Conservation (phyloP, 1,139 yeast genomes). For the Kodamaea fungicola region DNA sequence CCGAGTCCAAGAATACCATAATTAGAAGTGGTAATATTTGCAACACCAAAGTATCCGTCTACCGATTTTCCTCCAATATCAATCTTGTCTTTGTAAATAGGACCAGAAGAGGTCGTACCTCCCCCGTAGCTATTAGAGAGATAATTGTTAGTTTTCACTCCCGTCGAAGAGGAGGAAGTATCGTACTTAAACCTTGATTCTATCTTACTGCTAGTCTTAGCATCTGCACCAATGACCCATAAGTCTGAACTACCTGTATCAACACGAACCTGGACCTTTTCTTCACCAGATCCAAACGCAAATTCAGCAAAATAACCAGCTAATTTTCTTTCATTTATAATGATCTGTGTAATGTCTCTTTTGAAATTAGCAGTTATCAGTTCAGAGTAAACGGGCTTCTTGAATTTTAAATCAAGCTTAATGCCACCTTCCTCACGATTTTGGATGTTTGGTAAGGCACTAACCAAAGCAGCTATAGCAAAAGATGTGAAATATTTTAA, state of each 20-base stretch:
- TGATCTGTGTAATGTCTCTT: no score
- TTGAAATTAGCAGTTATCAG: no score
- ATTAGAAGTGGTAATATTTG: conserved; percentile 8
- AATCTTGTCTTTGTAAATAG: conserved; percentile 16
- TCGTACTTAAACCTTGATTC: conserved; percentile 5
- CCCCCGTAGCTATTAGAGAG: conserved; percentile 17
- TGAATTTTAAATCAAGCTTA: no score
- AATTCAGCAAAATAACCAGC: neutral
- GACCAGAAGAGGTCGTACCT: conserved; percentile 12
- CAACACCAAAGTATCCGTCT: conserved; percentile 18
- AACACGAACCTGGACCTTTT: neutral
- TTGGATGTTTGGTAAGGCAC: no score
- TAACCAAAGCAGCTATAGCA: no score
- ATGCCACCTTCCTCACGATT: no score
- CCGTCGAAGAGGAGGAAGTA: conserved; percentile 8
- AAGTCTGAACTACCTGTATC: neutral
- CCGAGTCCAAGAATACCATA: conserved; percentile 23
- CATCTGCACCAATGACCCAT: neutral
- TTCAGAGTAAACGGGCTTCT: no score
- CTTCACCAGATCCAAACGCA: neutral
- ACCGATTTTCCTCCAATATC: conserved; percentile 11
- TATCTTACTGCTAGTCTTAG: neutral
- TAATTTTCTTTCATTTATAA: no score
- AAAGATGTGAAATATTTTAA: no score
- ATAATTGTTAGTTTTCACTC: conserved; percentile 2